Evolutionary conservation across 2,329 filamentous ascomycete genomes (phyloP).

Genomic region (Diaporthe ilicicola): DNA sequence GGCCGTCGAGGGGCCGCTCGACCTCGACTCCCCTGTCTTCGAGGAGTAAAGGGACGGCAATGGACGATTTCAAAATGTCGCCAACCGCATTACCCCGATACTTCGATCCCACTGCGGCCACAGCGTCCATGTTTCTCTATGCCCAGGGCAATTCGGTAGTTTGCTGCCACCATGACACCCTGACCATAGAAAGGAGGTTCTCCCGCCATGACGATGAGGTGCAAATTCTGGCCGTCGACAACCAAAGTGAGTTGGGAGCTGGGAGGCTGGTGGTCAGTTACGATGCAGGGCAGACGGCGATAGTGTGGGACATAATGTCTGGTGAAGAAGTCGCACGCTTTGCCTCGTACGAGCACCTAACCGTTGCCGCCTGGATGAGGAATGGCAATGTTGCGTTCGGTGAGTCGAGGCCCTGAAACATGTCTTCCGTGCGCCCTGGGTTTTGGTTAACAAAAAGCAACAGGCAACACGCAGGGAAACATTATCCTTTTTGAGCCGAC

Average conservation of each 20-base stretch:
- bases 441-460: slow-evolving; percentile 36
- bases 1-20: slow-evolving; percentile 66
- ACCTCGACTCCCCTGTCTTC: slow-evolving; percentile 62
- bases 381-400: slow-evolving; percentile 98
- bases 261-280: slow-evolving; percentile 92
- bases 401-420: slow-evolving; percentile 54
- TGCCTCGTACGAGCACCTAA: slow-evolving; percentile 86
- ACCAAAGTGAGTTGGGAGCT: slow-evolving; percentile 84
- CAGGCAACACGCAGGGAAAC: slow-evolving; percentile 91
- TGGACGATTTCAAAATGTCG: slow-evolving; percentile 64
- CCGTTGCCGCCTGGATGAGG: slow-evolving; percentile 91
- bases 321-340: slow-evolving; percentile 93
- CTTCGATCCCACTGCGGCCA: slow-evolving; percentile 90
- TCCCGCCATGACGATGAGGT: slow-evolving; percentile 85
- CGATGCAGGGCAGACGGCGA: slow-evolving; percentile 88
- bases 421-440: not conserved
- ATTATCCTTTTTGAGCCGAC: slow-evolving; percentile 94
- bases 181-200: slow-evolving; percentile 89
- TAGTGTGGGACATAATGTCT: slow-evolving; percentile 95
- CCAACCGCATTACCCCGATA: slow-evolving; percentile 59
- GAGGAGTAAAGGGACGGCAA: slow-evolving; percentile 54
- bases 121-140: slow-evolving; percentile 89
- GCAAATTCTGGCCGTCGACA: slow-evolving; percentile 86
- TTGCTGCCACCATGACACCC: slow-evolving; percentile 90
- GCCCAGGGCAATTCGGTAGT: slow-evolving; percentile 83